A percentile compares a stretch with the other conserved stretches of the same genome.
Evolutionary conservation across 306 rosid genomes (phyloP).

Genomic region (Bauhinia variegata): DNA sequence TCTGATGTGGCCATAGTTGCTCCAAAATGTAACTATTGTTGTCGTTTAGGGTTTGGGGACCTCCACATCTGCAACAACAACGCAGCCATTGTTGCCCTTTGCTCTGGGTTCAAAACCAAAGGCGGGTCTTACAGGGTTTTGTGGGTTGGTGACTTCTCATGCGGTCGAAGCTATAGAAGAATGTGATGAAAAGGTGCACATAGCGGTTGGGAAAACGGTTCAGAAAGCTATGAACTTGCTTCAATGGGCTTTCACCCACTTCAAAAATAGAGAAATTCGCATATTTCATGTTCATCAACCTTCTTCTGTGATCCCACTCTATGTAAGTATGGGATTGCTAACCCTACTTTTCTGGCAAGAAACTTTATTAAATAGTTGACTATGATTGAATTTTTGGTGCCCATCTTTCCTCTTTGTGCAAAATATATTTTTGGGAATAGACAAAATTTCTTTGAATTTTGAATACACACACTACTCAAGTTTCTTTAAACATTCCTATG

Average conservation of each 20-base stretch:
- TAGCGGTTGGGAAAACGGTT: constrained; percentile 72
- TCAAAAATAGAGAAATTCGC: constrained; percentile 50
- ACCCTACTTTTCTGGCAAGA: background rate
- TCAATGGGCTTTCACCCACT: constrained; percentile 61
- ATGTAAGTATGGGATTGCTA: constrained; percentile 43
- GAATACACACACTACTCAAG: background rate
- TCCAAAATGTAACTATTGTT: too few relatives aligned
- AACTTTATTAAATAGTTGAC: background rate
- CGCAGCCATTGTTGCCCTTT: too few relatives aligned
- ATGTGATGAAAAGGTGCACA: constrained; percentile 45
- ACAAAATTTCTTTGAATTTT: background rate
- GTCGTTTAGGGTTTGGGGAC: too few relatives aligned
- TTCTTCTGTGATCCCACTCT: constrained; percentile 75
- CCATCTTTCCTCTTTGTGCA: background rate
- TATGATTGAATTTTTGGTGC: background rate
- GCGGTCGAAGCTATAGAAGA: constrained; percentile 43
- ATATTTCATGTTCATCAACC: constrained; percentile 74
- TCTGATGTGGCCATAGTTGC: too few relatives aligned
- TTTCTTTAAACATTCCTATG: background rate
- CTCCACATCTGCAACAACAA: too few relatives aligned
- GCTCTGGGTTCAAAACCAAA: too few relatives aligned
- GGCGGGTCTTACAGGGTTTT: too few relatives aligned
- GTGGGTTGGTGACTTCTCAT: constrained; percentile 31
- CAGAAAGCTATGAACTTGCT: constrained; percentile 62
- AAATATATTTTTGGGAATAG: background rate